Evolutionary conservation across 2,329 filamentous ascomycete genomes (phyloP).

Genomic region (Mollisiaceae sp.): DNA sequence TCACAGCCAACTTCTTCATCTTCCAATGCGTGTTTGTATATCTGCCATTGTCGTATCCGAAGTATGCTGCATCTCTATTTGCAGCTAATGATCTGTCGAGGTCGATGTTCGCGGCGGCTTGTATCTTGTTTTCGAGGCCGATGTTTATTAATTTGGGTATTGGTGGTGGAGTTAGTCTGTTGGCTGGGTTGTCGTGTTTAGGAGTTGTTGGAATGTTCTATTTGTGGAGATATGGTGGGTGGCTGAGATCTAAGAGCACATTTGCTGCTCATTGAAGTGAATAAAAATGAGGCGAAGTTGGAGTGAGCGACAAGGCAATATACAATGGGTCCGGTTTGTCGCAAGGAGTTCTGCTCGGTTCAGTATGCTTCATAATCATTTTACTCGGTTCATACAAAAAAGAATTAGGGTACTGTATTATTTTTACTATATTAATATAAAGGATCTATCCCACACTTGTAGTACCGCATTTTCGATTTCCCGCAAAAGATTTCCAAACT

Average conservation of each 20-base stretch:
- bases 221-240: conserved; percentile 23
- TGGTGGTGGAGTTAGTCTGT: conserved; percentile 58
- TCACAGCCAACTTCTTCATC: conserved; percentile 54
- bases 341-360: no score
- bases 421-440: no score
- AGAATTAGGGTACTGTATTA: no score
- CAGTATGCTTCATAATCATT: no score
- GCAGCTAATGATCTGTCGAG: conserved; percentile 65
- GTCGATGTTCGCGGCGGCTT: conserved; percentile 61
- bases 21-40: conserved; percentile 63
- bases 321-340: background rate
- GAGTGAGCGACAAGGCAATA: background rate
- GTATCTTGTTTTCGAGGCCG: conserved; percentile 64
- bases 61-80: conserved; percentile 63
- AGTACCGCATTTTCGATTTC: no score
- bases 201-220: conserved; percentile 27
- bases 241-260: conserved; percentile 20
- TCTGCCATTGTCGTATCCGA: conserved; percentile 56
- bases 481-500: no score
- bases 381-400: no score
- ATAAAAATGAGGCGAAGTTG: background rate
- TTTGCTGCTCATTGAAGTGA: conserved; percentile 12
- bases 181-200: conserved; percentile 46
- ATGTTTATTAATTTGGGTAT: conserved; percentile 65
- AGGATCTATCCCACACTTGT: no score